A percentile compares a stretch with the other conserved stretches of the same genome.
phyloP scores from a whole-genome alignment of 768 basidiomycete genomes.

The Lactifluus piperatus region DNA sequence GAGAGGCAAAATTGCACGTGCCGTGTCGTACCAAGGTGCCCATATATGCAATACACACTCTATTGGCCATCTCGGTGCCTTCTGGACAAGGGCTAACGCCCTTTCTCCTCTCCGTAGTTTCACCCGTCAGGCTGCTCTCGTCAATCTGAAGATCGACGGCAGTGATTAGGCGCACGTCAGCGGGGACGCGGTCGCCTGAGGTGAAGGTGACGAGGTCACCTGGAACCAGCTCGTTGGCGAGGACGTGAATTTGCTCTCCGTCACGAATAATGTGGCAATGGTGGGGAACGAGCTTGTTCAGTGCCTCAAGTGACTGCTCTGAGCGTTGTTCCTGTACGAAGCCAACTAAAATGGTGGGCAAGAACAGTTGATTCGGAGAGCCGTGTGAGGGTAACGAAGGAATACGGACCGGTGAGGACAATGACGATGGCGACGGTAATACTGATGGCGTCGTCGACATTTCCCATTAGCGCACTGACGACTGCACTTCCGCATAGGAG shows the following conservation, averaged over 20 bases:
- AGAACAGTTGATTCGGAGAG: neutral
- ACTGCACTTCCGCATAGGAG: conserved; percentile 84
- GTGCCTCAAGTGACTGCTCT: conserved; percentile 87
- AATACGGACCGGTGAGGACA: conserved; percentile 73
- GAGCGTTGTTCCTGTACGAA: conserved; percentile 95
- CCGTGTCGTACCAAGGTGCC: conserved; percentile 90
- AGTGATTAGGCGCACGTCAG: conserved; percentile 79
- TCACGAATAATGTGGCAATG: conserved; percentile 88
- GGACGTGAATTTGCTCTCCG: conserved; percentile 62
- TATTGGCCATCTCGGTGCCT: conserved; percentile 63
- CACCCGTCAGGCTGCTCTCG: conserved; percentile 91
- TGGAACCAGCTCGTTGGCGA: conserved; percentile 95
- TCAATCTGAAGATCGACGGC: conserved; percentile 88
- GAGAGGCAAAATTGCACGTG: conserved; percentile 24
- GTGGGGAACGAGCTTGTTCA: conserved; percentile 96
- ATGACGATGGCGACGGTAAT: conserved; percentile 89
- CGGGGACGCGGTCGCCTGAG: conserved; percentile 91
- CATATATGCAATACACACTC: conserved; percentile 90
- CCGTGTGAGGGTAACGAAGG: neutral
- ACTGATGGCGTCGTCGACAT: conserved; percentile 88
- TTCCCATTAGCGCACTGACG: conserved; percentile 90
- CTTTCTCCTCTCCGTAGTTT: conserved; percentile 78
- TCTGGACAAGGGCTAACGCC: conserved; percentile 41
- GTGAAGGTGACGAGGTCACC: conserved; percentile 86
- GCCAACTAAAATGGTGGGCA: conserved; percentile 47